Evolutionary conservation across 164 flowering plant species (phyloP), one percentile per base, ranked within the genome.

Genomic region (Hamamelis virginiana): DNA sequence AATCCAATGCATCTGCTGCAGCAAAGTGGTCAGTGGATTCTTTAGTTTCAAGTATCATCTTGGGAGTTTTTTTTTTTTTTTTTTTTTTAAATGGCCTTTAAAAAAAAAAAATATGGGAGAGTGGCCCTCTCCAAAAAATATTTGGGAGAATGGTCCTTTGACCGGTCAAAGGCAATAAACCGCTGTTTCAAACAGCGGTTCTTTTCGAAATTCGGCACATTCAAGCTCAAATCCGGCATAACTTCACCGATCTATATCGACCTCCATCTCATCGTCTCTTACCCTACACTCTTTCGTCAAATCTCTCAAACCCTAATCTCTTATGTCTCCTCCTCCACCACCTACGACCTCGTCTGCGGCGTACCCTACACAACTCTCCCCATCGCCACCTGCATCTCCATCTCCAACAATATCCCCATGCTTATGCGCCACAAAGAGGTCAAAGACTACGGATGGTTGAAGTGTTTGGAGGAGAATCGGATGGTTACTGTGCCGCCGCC

Each of bases 331-430:
- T 47, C 88, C 26, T 25, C 82, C 72, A 41, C 86, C 71, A 4
- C 72, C 19, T 89, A 71, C 83, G 89, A 91, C 72, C 76, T 89
- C 76, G 68, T 95, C 64, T 92, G 97, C 74, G 97, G 97, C 52
- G 97, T 92, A 43, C 98, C 97, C 21, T 92, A 92, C 91, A 92
- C 98, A 3, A 97, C 98, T 46, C 91, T 95, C 53, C 97, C 97
- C 62, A 92, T 95, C 59, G 97, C 98, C 71, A 91, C 98, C 33
- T 73, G 77, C 69, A 81, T 92, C 70, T 92, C 97, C 61, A 46
- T 84, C 33, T 28, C 85, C 59, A 66, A 72, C 65, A 52, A 80
- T 65, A 64, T 89, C 38, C 98, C 98, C 64, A 95, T 95, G 98
- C 75, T 95, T 62, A 92, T 92, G 97, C 91, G 97, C 65, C 86